phyloP scores from a whole-genome alignment of 2,329 filamentous ascomycete genomes.

The Pseudofabraea citricarpa region DNA sequence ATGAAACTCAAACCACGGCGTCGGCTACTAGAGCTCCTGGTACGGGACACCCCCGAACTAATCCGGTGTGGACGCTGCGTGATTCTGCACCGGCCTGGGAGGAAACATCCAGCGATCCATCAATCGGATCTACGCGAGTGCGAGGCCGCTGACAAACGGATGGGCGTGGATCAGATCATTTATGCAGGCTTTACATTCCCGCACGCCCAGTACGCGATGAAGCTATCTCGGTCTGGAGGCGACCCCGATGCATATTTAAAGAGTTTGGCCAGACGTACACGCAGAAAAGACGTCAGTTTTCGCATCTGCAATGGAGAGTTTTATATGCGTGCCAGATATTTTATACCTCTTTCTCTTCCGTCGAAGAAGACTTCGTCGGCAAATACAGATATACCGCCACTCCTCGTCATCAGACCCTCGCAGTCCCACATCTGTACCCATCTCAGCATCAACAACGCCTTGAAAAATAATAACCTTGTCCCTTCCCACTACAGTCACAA shows the following conservation, averaged over 20 bases:
- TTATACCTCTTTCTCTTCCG: neutral
- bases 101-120: neutral
- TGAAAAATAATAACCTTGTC: neutral
- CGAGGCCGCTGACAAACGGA: neutral
- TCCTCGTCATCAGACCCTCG: neutral
- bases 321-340: neutral
- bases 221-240: neutral
- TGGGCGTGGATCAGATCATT: neutral
- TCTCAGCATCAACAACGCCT: neutral
- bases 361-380: neutral
- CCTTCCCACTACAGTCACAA: neutral
- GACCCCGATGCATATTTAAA: neutral
- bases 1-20: neutral
- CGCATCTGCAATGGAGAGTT: neutral
- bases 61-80: neutral
- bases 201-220: neutral
- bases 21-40: neutral
- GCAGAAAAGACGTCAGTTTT: neutral
- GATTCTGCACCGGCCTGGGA: neutral
- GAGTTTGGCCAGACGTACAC: neutral
- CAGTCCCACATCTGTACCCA: neutral
- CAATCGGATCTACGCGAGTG: neutral
- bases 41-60: neutral
- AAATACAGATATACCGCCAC: no score
- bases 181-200: slow-evolving; percentile 1